Evolutionary conservation across 257 asterid species (phyloP).

Genomic region (Eucommia ulmoides): DNA sequence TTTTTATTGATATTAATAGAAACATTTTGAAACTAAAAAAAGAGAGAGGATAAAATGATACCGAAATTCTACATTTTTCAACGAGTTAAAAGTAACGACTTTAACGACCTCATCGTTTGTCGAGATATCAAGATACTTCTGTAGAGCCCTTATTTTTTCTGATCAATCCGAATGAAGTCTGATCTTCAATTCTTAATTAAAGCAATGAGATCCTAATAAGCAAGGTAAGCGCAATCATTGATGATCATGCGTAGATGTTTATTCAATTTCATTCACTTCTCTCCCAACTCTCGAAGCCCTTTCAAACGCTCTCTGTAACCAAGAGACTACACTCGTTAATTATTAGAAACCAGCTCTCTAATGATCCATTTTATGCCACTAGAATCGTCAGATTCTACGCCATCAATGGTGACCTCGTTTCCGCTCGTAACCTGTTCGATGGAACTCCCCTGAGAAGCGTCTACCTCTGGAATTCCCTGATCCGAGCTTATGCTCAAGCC

Average conservation of each 20-base stretch:
- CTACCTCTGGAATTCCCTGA: slow-evolving; percentile 74
- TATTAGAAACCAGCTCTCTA: slow-evolving; percentile 29
- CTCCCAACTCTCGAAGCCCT: slow-evolving; percentile 32
- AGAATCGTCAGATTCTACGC: slow-evolving; percentile 52
- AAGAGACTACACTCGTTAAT: slow-evolving; percentile 37
- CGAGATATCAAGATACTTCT: no score
- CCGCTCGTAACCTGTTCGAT: slow-evolving; percentile 73
- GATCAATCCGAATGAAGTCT: no score
- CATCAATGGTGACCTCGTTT: slow-evolving; percentile 32
- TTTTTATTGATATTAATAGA: no score
- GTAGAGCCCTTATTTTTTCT: no score
- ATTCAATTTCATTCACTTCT: slow-evolving; percentile 25
- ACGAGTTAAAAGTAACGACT: no score
- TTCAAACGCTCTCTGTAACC: slow-evolving; percentile 37
- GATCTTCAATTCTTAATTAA: no score
- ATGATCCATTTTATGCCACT: slow-evolving; percentile 63
- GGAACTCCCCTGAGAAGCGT: slow-evolving; percentile 45
- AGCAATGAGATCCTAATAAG: no score
- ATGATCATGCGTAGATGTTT: slow-evolving; percentile 16
- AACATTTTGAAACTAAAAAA: no score
- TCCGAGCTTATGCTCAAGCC: slow-evolving; percentile 62
- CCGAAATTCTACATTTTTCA: no score
- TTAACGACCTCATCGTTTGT: no score
- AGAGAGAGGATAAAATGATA: no score
- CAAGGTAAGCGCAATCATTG: background rate